phyloP scores from a whole-genome alignment of 768 basidiomycete species.

The Trametes meyenii region DNA sequence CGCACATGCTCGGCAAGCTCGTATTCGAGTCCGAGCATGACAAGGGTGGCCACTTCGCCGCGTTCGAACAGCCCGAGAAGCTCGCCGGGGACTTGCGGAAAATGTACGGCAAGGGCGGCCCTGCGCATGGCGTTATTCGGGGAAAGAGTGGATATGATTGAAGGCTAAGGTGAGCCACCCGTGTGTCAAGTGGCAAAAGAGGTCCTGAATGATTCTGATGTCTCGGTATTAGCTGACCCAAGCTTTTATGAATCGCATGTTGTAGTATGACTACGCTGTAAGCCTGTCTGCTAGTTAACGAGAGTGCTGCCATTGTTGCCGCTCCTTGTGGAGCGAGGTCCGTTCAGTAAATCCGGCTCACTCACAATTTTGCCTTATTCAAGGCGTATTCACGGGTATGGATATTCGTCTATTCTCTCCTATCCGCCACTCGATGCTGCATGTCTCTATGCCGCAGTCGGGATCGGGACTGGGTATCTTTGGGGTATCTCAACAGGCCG shows the following conservation, averaged over 20 bases:
- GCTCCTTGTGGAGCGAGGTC: neutral
- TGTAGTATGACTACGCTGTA: no score
- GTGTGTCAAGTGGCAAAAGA: neutral
- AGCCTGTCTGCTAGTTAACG: no score
- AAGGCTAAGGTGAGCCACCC: neutral
- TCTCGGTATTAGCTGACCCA: neutral
- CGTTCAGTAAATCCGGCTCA: no score
- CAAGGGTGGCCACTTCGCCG: conserved; percentile 34
- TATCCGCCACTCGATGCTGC: neutral
- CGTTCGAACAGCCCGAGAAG: conserved; percentile 30
- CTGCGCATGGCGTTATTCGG: conserved; percentile 27
- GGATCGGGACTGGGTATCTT: neutral
- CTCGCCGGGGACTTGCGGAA: conserved; percentile 29
- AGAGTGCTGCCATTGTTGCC: neutral
- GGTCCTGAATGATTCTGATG: neutral
- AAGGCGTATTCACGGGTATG: no score
- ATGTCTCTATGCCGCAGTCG: neutral
- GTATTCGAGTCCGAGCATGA: conserved; percentile 32
- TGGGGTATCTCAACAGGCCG: neutral
- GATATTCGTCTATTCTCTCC: no score
- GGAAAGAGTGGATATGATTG: conserved; percentile 22
- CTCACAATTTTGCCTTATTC: no score
- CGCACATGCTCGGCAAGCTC: conserved; percentile 27
- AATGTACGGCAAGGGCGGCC: conserved; percentile 36
- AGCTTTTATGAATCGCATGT: no score